Percentiles rank a stretch among this genome's conserved stretches.
Conservation (phyloP, 192 early-diverging fungal species). For the Entophlyctis helioformis region DNA sequence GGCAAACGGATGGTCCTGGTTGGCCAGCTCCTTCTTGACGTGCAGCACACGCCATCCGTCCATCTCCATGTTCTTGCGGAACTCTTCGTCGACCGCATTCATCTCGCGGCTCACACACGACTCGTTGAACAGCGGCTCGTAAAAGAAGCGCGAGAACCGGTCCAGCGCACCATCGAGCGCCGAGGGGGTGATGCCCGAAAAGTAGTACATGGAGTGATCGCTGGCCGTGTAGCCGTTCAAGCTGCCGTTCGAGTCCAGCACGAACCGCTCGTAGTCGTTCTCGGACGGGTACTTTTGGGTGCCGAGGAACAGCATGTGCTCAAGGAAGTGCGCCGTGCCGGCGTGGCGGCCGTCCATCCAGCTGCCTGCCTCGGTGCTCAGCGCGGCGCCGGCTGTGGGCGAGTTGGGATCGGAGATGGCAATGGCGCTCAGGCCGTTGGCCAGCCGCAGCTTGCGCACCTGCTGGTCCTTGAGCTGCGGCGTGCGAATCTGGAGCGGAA, state of each 20-base stretch:
- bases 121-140: slow-evolving; percentile 30
- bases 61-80: slow-evolving; percentile 19
- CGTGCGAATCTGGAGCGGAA: not conserved
- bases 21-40: slow-evolving; percentile 19
- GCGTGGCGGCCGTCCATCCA: slow-evolving; percentile 22
- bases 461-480: slow-evolving; percentile 11
- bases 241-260: slow-evolving; percentile 18
- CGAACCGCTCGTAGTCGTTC: slow-evolving; percentile 25
- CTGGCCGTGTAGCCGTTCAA: slow-evolving; percentile 30
- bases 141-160: slow-evolving; percentile 28
- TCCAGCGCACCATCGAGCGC: slow-evolving; percentile 25
- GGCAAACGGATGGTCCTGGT: slow-evolving; percentile 19
- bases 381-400: slow-evolving; percentile 15
- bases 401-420: slow-evolving; percentile 18
- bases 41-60: slow-evolving; percentile 25
- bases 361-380: slow-evolving; percentile 22
- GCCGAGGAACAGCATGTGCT: slow-evolving; percentile 30
- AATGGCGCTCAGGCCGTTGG: slow-evolving; percentile 19
- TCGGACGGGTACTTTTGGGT: slow-evolving; percentile 22
- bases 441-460: slow-evolving; percentile 11
- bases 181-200: slow-evolving; percentile 9
- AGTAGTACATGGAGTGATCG: slow-evolving; percentile 31
- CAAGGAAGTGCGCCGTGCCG: slow-evolving; percentile 27
- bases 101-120: slow-evolving; percentile 24
- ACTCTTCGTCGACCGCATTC: slow-evolving; percentile 35